These are phyloP conservation scores for Huntiella savannae DNA, from an alignment of 2,329 filamentous ascomycete genomes.

Conservation along the genomic window DNA sequence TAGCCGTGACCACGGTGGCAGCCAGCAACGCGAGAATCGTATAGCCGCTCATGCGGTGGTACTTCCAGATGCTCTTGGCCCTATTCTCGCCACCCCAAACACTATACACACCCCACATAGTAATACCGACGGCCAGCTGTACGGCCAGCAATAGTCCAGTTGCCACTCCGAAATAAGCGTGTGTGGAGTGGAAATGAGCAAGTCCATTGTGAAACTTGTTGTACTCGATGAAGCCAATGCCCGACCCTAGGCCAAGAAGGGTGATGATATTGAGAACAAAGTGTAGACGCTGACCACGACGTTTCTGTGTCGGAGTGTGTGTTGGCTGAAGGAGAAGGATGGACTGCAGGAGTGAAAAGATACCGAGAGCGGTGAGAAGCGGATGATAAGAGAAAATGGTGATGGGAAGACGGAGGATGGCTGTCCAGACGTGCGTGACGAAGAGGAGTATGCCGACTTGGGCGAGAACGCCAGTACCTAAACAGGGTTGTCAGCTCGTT, in stretches of 20 bases:
- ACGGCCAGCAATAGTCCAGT: constrained; percentile 50
- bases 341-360: constrained; percentile 60
- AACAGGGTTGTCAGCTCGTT: background rate
- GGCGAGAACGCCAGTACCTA: constrained; percentile 64
- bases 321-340: constrained; percentile 80
- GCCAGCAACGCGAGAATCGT: constrained; percentile 49
- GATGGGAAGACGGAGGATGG: constrained; percentile 48
- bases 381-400: constrained; percentile 83
- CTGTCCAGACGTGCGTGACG: constrained; percentile 56
- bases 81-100: constrained; percentile 63
- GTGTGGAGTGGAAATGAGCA: constrained; percentile 58
- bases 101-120: constrained; percentile 57
- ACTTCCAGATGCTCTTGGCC: constrained; percentile 77
- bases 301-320: constrained; percentile 55
- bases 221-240: constrained; percentile 54
- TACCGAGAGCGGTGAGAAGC: constrained; percentile 45
- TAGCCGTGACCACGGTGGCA: constrained; percentile 55
- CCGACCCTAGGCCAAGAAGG: constrained; percentile 40
- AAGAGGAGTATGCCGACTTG: constrained; percentile 65
- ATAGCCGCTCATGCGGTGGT: constrained; percentile 67
- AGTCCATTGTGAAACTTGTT: constrained; percentile 59
- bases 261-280: constrained; percentile 49
- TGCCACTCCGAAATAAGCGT: constrained; percentile 65
- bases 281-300: constrained; percentile 40
- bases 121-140: constrained; percentile 64